These are phyloP conservation scores for Globisporangium yorkense DNA, from an alignment of 352 stramenopile genomes.

Conservation along the genomic window DNA sequence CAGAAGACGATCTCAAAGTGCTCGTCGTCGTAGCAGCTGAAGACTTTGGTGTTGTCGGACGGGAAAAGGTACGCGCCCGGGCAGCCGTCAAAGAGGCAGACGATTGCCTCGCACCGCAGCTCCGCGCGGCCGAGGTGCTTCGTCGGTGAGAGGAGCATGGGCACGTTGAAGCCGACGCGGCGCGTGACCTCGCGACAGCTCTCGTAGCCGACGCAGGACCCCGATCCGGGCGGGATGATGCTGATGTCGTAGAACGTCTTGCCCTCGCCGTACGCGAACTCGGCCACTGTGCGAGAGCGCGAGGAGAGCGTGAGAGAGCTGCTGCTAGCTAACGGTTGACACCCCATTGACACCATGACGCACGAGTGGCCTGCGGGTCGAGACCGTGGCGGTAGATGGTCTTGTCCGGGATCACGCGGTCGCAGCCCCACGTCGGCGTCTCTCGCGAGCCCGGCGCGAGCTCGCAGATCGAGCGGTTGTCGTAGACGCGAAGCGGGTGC, in stretches of 20 bases:
- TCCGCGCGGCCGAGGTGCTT: slow-evolving; percentile 2
- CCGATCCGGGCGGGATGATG: slow-evolving; percentile 19
- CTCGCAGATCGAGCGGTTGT: slow-evolving; percentile 13
- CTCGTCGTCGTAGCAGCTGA: slow-evolving; percentile 14
- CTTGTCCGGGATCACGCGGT: slow-evolving; percentile 10
- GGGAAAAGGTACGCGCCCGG: slow-evolving; percentile 19
- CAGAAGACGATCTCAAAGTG: slow-evolving; percentile 24
- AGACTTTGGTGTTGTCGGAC: slow-evolving; percentile 20
- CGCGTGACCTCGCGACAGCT: slow-evolving; percentile 11
- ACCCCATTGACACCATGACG: slow-evolving; percentile 5
- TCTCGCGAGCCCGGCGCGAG: slow-evolving; percentile 2
- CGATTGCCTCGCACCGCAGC: slow-evolving; percentile 12
- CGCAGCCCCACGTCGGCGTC: slow-evolving; percentile 5
- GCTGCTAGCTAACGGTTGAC: too few species aligned
- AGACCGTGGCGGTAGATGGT: slow-evolving; percentile 18
- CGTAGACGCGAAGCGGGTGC: slow-evolving; percentile 14
- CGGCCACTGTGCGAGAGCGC: slow-evolving; percentile 16
- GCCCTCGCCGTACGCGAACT: slow-evolving; percentile 12
- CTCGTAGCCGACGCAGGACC: slow-evolving; percentile 15
- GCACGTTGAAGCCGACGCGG: slow-evolving; percentile 18
- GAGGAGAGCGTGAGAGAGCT: too few species aligned
- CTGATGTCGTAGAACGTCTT: slow-evolving; percentile 31
- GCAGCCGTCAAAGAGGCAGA: slow-evolving; percentile 15
- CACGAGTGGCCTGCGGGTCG: slow-evolving; percentile 19
- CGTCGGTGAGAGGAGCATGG: slow-evolving; percentile 14